Conservation (phyloP, 306 rosid species). For the Vachellia pachyceras region DNA sequence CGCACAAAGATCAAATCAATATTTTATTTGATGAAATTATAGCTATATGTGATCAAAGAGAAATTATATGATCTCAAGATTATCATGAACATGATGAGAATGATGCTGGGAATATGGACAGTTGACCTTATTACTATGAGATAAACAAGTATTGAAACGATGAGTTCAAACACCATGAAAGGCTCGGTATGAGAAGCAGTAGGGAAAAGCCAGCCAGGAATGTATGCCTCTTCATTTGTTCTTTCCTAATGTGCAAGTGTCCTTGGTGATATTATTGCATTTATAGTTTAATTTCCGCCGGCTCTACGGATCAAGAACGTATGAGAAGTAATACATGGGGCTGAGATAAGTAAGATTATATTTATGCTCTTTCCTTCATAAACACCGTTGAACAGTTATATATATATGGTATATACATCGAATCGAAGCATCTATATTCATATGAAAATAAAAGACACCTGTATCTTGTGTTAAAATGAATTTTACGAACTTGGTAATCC, state of each 20-base stretch:
- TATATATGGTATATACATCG: not conserved
- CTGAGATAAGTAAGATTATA: not conserved
- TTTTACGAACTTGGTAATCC: not conserved
- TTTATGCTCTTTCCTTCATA: not conserved
- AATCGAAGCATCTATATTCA: not conserved
- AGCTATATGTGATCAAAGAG: not conserved
- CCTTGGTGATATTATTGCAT: not conserved
- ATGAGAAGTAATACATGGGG: not conserved
- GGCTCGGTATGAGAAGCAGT: not conserved
- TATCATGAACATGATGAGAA: slow-evolving; percentile 40
- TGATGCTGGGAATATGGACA: slow-evolving; percentile 40
- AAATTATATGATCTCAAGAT: slow-evolving; percentile 25
- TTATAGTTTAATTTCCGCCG: not conserved
- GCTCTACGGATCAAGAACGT: not conserved
- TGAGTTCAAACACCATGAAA: not conserved
- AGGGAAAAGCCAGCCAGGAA: not conserved
- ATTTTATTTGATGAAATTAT: not conserved
- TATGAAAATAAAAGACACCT: not conserved
- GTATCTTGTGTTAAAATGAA: not conserved
- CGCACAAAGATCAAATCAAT: not conserved
- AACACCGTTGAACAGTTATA: not conserved
- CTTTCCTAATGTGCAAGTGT: not conserved
- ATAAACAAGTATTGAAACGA: not conserved
- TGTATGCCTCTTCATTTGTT: not conserved
- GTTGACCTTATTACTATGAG: not conserved